Evolutionary conservation across 352 stramenopile species (phyloP), one percentile per base, ranked within the genome.

Genomic region (Globisporangium takayamanum): DNA sequence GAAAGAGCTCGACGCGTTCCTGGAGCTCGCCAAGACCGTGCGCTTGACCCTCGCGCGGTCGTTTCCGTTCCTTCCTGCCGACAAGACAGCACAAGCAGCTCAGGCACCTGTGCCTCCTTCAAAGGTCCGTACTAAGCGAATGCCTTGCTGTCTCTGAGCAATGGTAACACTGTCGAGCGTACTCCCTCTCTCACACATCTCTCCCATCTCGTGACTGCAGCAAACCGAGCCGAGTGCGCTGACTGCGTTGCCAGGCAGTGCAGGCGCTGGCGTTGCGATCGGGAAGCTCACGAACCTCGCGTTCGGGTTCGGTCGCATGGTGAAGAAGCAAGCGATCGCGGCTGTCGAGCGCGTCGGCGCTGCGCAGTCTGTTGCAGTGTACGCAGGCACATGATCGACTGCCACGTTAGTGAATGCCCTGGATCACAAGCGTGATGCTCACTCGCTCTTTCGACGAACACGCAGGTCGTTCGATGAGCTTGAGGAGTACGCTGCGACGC

Each of bases 291-390:
- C 81, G 11, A 89, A 86, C 57, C 54, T 93, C n/a, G 84, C 84
- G 0, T 84, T 85, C 57, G 84, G 84, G 0, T 93, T 93, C 55
- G 84, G 84, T 6, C 73, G 81, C 18, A 91, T 91, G 78, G 78
- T 93, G 47, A 91, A 91, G 63, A 93, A 91, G 50, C 84, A 93
- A 64, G 81, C 84, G 7, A 88, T 91, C 48, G 81, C 84, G 33
- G 84, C 80, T 8, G 84, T 93, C 16, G 84, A 93, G 63, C 80
- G 84, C 20, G 81, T 87, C 16, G 81, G 78, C 18, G 76, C 81
- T 33, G 78, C 80, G 0, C 78, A 79, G 33, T 57, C 68, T n/a
- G 55, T 83, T 20, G 63, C 70, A 50, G 64, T 87, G 81, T 91
- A 63, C 36, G 76, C 68, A 3, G 26, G 18, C 1, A 22, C 49